Conservation (phyloP, 2,329 filamentous ascomycete genomes). For the Rhynchosporium secalis region DNA sequence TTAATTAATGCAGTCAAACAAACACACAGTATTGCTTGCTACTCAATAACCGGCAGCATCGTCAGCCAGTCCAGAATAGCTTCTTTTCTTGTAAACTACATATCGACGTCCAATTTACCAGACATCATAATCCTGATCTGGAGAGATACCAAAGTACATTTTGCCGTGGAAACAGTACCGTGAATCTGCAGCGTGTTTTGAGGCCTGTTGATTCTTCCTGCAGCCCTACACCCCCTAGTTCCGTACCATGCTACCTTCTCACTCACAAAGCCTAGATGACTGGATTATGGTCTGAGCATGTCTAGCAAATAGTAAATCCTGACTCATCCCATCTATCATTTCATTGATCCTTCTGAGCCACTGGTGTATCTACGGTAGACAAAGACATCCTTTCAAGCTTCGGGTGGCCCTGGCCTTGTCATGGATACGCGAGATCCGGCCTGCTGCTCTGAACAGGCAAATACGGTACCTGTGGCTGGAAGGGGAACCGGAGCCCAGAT, state of each 20-base stretch:
- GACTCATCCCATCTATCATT: neutral
- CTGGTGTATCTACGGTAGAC: neutral
- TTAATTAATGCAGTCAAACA: neutral
- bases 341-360: constrained; percentile 5
- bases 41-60: neutral
- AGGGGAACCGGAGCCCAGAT: neutral
- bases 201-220: constrained; percentile 6
- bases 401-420: too few species aligned
- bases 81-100: neutral
- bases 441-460: neutral
- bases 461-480: constrained; percentile 2
- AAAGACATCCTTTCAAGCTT: neutral
- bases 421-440: neutral
- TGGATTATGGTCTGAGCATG: neutral
- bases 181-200: constrained; percentile 9
- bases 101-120: neutral
- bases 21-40: too few species aligned
- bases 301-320: neutral
- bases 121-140: neutral
- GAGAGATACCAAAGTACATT: neutral
- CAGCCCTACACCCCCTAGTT: constrained; percentile 11
- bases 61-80: neutral
- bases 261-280: neutral
- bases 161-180: neutral
- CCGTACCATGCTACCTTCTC: constrained; percentile 3